Evolutionary conservation across 2,329 filamentous ascomycete genomes (phyloP), one percentile per base, ranked within the genome.

Genomic region (Beauveria bassiana): DNA sequence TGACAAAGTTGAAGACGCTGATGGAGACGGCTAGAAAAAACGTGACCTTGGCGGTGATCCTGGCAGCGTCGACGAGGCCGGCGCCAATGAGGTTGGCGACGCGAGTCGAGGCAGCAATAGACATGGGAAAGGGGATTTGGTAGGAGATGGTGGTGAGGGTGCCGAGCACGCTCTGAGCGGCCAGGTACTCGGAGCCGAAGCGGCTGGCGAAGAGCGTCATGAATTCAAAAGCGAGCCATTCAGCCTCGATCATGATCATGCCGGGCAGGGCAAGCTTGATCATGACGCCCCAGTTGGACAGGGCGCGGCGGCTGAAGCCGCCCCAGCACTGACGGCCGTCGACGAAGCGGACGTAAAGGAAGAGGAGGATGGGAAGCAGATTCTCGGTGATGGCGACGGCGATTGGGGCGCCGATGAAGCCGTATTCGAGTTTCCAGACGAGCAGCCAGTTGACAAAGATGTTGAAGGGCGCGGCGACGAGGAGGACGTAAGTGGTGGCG

Each of bases 31-130:
- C 87, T 3, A 83, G 83, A 1, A 80, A 78, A 64, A 96, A 81
- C 4, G 86, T 79, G n/a, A 62, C 92, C 73, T 84, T 87, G n/a
- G 89, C 89, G 0, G 89, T 89, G 3, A 85, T 89, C 70, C 87
- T 91, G 18, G 93, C 93, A 0, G 93, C 89, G 51, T 87, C 86
- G 2, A 90, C 86, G 12, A 97, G 81, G 1, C 87, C 88, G 0
- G 93, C 93, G 9, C 93, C 95, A 64, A 98, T 96, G 40, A 98
- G 78, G 68, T 97, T 98, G 20, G 93, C 93, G 16, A 97, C 86
- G 1, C 93, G 87, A 0, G 93, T 98, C 14, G 89, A 93, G 0
- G 89, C 86, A 3, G 93, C 93, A 62, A 98, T 93, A 38, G 88
- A 90, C 63, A 97, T 84, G 0, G 93, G 90, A 76, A 98, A 98